Evolutionary conservation across 2,329 filamentous ascomycete genomes (phyloP).

Genomic region (Knoxdaviesia capensis): DNA sequence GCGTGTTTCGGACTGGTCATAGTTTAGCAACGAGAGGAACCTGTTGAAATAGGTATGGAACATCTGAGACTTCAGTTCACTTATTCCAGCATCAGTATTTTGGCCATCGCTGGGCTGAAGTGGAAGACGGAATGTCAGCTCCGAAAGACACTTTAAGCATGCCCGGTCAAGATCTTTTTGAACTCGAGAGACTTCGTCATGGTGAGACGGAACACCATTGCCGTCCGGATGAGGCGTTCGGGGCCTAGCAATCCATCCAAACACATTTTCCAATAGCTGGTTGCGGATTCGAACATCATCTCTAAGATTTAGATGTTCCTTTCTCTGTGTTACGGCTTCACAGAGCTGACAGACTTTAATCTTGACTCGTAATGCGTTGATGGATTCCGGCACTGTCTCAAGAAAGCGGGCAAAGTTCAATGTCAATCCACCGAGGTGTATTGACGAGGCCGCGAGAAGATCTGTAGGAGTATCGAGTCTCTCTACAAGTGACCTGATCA

Average conservation of each 20-base stretch:
- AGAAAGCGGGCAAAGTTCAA: constrained; percentile 49
- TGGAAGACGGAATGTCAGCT: constrained; percentile 44
- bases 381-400: constrained; percentile 33
- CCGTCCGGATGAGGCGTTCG: constrained; percentile 27
- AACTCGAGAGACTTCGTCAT: constrained; percentile 35
- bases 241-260: constrained; percentile 46
- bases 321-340: constrained; percentile 43
- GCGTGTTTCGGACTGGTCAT: constrained; percentile 18
- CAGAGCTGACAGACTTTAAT: constrained; percentile 50
- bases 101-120: constrained; percentile 40
- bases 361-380: constrained; percentile 39
- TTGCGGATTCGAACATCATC: constrained; percentile 51
- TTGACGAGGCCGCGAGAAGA: constrained; percentile 37
- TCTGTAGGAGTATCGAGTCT: constrained; percentile 42
- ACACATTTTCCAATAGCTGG: constrained; percentile 46
- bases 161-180: constrained; percentile 47
- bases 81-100: constrained; percentile 44
- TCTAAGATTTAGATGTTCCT: constrained; percentile 46
- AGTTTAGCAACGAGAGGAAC: constrained; percentile 44
- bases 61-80: constrained; percentile 50
- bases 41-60: constrained; percentile 54
- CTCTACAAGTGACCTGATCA: constrained; percentile 43
- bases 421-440: constrained; percentile 42
- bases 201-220: constrained; percentile 18
- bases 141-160: constrained; percentile 42